A percentile compares a stretch with the other conserved stretches of the same genome.
These are phyloP conservation scores for Solanum hybrid DNA, from an alignment of 305 asterid species.

Conservation along the genomic window DNA sequence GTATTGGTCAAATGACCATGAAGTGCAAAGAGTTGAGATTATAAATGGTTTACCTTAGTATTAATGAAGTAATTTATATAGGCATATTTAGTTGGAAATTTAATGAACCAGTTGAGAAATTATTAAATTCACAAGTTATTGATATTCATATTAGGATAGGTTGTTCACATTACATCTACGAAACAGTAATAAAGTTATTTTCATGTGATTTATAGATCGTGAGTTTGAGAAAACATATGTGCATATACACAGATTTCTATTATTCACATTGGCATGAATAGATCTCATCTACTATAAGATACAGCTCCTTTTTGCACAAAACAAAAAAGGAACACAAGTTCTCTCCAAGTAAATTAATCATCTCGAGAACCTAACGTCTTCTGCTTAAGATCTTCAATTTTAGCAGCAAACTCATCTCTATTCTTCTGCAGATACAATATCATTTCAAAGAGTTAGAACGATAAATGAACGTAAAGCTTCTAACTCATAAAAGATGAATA, in stretches of 20 bases:
- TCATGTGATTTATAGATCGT: background rate
- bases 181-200: background rate
- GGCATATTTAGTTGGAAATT: background rate
- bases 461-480: background rate
- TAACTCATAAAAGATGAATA: background rate
- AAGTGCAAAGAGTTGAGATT: background rate
- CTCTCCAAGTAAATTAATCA: constrained; percentile 14
- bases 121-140: background rate
- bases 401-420: constrained; percentile 54
- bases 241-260: background rate
- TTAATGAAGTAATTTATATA: background rate
- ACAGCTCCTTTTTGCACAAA: background rate
- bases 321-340: background rate
- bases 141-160: too few species aligned
- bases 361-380: constrained; percentile 46
- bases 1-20: background rate
- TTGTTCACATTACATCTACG: background rate
- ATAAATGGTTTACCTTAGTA: background rate
- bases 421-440: constrained; percentile 39
- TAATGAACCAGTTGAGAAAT: background rate
- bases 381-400: constrained; percentile 54
- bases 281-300: background rate
- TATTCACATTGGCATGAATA: constrained; percentile 7
- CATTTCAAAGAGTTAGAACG: background rate
- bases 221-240: background rate